These are phyloP conservation scores for Trypanosoma cruzi DNA, from an alignment of 208 protist species.

Conservation along the genomic window DNA sequence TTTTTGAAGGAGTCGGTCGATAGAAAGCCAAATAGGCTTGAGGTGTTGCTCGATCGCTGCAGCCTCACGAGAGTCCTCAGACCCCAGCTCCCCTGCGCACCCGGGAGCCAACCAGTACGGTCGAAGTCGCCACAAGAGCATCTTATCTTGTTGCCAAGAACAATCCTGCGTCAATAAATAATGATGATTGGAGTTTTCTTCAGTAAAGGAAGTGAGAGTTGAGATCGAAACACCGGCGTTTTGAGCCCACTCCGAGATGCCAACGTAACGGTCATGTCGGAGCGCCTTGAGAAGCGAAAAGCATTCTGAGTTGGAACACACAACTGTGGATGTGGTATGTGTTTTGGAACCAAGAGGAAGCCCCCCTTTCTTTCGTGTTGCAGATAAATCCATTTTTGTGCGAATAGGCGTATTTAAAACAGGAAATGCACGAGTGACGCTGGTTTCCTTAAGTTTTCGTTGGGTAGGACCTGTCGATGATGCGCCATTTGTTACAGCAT, in stretches of 20 bases:
- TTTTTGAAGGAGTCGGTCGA: slow-evolving; percentile 45
- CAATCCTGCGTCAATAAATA: slow-evolving; percentile 16
- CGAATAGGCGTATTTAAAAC: slow-evolving; percentile 34
- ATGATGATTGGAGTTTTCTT: slow-evolving; percentile 4
- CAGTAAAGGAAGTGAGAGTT: slow-evolving; percentile 2
- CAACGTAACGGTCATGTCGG: slow-evolving; percentile 18
- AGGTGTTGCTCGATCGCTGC: slow-evolving; percentile 35
- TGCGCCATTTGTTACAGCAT: slow-evolving; percentile 16
- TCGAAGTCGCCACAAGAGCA: slow-evolving; percentile 47
- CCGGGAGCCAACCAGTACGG: slow-evolving; percentile 76
- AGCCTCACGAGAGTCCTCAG: slow-evolving; percentile 25
- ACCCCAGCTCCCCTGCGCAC: slow-evolving; percentile 41
- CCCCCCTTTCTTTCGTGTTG: neutral
- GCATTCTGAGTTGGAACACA: neutral
- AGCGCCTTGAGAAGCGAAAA: slow-evolving; percentile 22
- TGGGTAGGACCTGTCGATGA: slow-evolving; percentile 13
- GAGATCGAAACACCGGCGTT: neutral
- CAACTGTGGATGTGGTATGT: neutral
- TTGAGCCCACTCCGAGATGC: slow-evolving; percentile 15
- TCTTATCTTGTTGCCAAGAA: neutral
- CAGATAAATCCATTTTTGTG: neutral
- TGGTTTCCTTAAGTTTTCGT: slow-evolving; percentile 25
- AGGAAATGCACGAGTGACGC: slow-evolving; percentile 34
- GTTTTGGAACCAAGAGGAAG: neutral
- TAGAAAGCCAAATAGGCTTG: slow-evolving; percentile 57